A percentile compares a stretch with the other conserved stretches of the same genome.
Conservation (phyloP, 2,329 filamentous ascomycete species). For the Sclerotinia borealis region DNA sequence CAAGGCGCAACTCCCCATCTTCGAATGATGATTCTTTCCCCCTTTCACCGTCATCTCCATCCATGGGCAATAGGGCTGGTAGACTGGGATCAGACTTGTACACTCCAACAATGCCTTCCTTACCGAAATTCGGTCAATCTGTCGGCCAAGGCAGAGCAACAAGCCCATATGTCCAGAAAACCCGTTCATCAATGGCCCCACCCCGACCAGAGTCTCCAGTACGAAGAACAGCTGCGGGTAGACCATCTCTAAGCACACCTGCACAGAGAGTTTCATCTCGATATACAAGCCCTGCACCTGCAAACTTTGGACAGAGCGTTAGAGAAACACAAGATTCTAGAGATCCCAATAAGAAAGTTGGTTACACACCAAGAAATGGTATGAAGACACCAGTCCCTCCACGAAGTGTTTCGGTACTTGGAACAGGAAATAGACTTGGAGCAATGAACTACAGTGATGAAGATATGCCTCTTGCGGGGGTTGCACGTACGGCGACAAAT, state of each 20-base stretch:
- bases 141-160: constrained; percentile 64
- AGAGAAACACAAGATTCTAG: constrained; percentile 47
- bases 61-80: constrained; percentile 43
- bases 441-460: constrained; percentile 49
- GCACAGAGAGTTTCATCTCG: constrained; percentile 46
- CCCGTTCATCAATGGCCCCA: constrained; percentile 68
- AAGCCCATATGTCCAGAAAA: constrained; percentile 66
- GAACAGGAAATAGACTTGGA: constrained; percentile 31
- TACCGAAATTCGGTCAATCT: constrained; percentile 83
- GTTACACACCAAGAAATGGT: constrained; percentile 40
- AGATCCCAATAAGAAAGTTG: constrained; percentile 53
- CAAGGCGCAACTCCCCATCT: constrained; percentile 55
- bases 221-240: constrained; percentile 55
- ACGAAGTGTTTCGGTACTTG: constrained; percentile 55
- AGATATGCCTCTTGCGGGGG: constrained; percentile 47
- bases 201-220: constrained; percentile 77
- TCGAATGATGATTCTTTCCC: constrained; percentile 50
- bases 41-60: constrained; percentile 63
- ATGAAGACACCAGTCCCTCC: constrained; percentile 45
- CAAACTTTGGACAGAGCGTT: constrained; percentile 58
- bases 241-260: constrained; percentile 53
- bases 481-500: constrained; percentile 45
- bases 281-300: constrained; percentile 57
- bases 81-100: constrained; percentile 47
- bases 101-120: constrained; percentile 57